Evolutionary conservation across 129 eudicot species (phyloP), one percentile per base, ranked within the genome.

Genomic region (Solidago caesia): DNA sequence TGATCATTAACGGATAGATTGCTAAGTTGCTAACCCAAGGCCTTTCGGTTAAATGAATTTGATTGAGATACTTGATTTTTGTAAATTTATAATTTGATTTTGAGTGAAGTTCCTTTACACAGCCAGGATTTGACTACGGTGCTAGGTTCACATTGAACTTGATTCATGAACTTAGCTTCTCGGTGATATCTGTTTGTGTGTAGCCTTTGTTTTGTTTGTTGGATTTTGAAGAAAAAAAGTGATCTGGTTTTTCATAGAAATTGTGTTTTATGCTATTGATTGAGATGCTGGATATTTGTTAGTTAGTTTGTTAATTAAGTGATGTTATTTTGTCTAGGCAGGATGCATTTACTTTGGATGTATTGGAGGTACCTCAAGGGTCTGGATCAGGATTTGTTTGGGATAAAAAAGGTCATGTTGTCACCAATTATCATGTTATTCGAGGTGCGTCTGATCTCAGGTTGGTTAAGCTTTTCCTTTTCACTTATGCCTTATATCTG

Each of bases 401-500:
- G 98, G 98, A 93, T 73, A 74, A 74, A 16, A 29, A 84, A 56
- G 98, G 98, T 48, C 92, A 93, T 57, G 64, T 93, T 67, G 96
- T 93, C 76, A 93, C 98, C 11, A 93, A 93, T 85, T 93, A 84
- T 88, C 98, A 93, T 74, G 98, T 93, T 78, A 88, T 93, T 83
- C 98, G 98, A 45, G 98, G 96, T 63, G 98, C 98, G 76, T 89
- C 98, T 64, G 98, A 93, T 90, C 92, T 93, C 82, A 93, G 85
- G 98, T 93, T 83, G 65, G 80, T 79, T 67, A 33, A 4, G 59
- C 84, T 76, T 56, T 51, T 64, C 74, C 62, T 64, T 44, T 7
- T 44, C 43, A 25, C 25, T 67, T 11, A 47, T 80, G 48, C 39
- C 15, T 65, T 33, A 33, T 33, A 33, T 33, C 39, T 33, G 39